Base-by-base conservation (phyloP, 495 filamentous ascomycete species). In the Tetracladium setigerum region DNA sequence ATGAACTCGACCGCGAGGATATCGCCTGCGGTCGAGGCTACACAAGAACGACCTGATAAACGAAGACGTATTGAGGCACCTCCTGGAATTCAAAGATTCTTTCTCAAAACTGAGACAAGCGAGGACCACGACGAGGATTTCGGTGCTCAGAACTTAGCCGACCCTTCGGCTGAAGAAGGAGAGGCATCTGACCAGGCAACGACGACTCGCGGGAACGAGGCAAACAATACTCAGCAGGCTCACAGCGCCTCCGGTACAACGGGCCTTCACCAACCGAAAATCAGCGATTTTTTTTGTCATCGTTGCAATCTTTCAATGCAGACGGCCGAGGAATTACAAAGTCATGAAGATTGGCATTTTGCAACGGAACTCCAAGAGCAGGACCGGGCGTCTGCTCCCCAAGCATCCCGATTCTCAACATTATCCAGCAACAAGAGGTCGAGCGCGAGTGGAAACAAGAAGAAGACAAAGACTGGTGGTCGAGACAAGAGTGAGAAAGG, bases 341-440 rank as follows among this genome's bases (percentile, higher is more conserved):
- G 86, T 67, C 92, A 98, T 59, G 73, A 86, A 34, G 92, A 98
- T 62, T 98, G 89, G 86, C 92, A 98, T 68, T 87, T 95, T 64
- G 92, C 92, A 34, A 89, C 86, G 69, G 81, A 87, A 55, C 73
- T 97, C 22, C 83, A 84, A 53, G 74, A 78, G 6, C 73, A 89
- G 51, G 66, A 71, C 65, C 67, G 66, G 67, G 67, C 62, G 13
- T 36, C 17, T 13, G 58, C 34, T 34, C 9, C 22, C 38, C 40
- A 33, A 24, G 13, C 15, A 4, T 4, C 45, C 14, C 43, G 46
- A 44, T 17, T 45, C 18, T 18, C 33, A n/a, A 38, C 44, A 12
- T 33, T 38, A n/a, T 46, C n/a, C 17, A 4, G 36, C 11, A 61
- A 45, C 61, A 63, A 61, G 54, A 54, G 62, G 54, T 49, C 56